Conservation (phyloP, 176 grass and related monocot genomes). For the Thinopyrum elongatum region DNA sequence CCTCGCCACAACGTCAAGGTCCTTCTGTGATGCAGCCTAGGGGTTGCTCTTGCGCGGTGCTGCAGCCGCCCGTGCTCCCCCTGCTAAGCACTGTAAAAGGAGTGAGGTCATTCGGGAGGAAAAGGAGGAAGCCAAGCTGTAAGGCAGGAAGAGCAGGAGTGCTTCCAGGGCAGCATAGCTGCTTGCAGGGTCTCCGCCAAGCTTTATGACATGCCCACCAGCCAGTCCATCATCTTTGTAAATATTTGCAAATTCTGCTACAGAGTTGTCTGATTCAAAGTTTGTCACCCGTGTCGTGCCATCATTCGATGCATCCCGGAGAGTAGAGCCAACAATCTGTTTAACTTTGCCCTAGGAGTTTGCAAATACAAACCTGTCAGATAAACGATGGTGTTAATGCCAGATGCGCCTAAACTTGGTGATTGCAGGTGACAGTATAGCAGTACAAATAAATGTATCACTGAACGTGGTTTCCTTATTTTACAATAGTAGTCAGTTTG, state of each 20-base stretch:
- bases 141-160: background rate
- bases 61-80: too few relatives aligned
- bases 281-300: slow-evolving; percentile 59
- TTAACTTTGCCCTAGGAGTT: slow-evolving; percentile 78
- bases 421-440: background rate
- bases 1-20: too few relatives aligned
- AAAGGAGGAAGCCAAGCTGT: too few relatives aligned
- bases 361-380: background rate
- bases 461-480: background rate
- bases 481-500: background rate
- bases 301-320: slow-evolving; percentile 56
- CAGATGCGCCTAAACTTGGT: background rate
- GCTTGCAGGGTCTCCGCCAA: slow-evolving; percentile 73
- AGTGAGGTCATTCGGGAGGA: too few relatives aligned
- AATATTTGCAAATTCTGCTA: slow-evolving; percentile 58
- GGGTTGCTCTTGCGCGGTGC: too few relatives aligned
- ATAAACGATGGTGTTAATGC: background rate
- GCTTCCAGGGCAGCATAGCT: slow-evolving; percentile 57
- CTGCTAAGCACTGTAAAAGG: too few relatives aligned
- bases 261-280: slow-evolving; percentile 80
- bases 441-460: background rate
- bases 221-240: slow-evolving; percentile 61
- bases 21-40: too few relatives aligned
- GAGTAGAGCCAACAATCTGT: slow-evolving; percentile 92
- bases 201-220: slow-evolving; percentile 93